Evolutionary conservation across 1,139 yeast species (phyloP), one percentile per base, ranked within the genome.

Genomic region (Scheffersomyces cryptocercus): DNA sequence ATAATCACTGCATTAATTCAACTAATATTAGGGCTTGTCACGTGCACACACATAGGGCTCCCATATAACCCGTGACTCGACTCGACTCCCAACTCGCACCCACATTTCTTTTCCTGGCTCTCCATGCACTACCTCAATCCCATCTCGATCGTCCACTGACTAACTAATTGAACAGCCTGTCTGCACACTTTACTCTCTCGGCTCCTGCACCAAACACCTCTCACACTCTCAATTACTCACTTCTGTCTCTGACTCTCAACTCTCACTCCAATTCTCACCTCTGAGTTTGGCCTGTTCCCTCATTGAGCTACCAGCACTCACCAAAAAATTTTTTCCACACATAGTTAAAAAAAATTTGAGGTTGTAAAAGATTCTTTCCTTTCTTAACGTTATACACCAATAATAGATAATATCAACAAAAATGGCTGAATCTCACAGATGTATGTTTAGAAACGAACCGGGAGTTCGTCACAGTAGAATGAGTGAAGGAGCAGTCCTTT

Each of bases 401-500:
- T 31, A 31, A 31, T 31, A 31, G 35, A 31, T 31, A 14, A 31
- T 31, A 31, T 31, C 35, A 47, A 51, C 59, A 55, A 57, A 73
- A 79, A 88, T 88, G 96, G 93, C 96, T 82, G 96, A 88, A 82
- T 85, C 96, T 75, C 96, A 89, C 82, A 88, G 97, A 88, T 82
- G 93, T 84, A 85, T 79, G 90, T 84, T 59, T 49, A 33, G 28
- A 29, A 35, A 31, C 12, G 15, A 16, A 31, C 26, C 20, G 7
- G 8, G 26, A 20, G 26, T 20, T 20, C 9, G 14, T 9, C 20
- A 43, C 35, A 24, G 14, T n/a, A 34, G 35, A 28, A 31, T 29
- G 41, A 35, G 28, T 12, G 29, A 37, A 26, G 12, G 34, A 38
- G 24, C n/a, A 28, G 26, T 20, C 26, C 26, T 20, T 20, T 20